These are phyloP conservation scores for Pyrenophora teres DNA, from an alignment of 2,329 filamentous ascomycete species.

Conservation along the genomic window DNA sequence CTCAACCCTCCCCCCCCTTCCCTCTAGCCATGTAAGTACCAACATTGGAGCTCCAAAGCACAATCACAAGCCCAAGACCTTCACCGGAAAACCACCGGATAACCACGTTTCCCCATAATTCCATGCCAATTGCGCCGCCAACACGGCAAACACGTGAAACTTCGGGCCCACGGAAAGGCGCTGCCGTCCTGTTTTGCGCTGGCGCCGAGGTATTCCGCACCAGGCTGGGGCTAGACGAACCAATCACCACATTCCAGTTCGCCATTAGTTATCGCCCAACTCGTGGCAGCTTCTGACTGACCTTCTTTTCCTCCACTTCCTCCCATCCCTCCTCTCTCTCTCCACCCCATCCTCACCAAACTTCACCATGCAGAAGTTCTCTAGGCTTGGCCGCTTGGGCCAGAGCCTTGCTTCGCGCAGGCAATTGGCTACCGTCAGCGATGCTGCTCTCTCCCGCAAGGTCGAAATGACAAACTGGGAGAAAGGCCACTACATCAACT, in stretches of 20 bases:
- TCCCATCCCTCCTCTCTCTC: constrained; percentile 38
- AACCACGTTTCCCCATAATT: constrained; percentile 8
- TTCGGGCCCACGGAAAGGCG: constrained; percentile 36
- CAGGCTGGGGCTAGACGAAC: constrained; percentile 29
- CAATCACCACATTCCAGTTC: constrained; percentile 40
- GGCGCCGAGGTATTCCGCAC: constrained; percentile 37
- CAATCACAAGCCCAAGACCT: too few relatives aligned
- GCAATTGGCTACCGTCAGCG: constrained; percentile 80
- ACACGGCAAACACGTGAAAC: constrained; percentile 33
- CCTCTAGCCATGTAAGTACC: too few relatives aligned
- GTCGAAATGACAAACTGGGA: constrained; percentile 98
- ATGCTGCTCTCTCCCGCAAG: constrained; percentile 89
- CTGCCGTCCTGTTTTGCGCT: constrained; percentile 29
- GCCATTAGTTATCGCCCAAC: constrained; percentile 43
- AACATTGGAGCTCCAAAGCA: background rate
- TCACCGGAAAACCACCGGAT: background rate
- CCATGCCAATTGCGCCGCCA: constrained; percentile 18
- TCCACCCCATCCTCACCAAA: constrained; percentile 46
- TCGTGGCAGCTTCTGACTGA: constrained; percentile 43
- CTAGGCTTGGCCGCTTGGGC: constrained; percentile 70
- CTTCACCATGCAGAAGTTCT: constrained; percentile 69
- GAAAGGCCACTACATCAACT: constrained; percentile 97
- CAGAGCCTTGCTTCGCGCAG: constrained; percentile 67
- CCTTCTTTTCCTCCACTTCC: constrained; percentile 41
- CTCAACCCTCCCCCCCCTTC: background rate